Conservation (phyloP, 2,329 filamentous ascomycete species). For the Trichoderma sp. region DNA sequence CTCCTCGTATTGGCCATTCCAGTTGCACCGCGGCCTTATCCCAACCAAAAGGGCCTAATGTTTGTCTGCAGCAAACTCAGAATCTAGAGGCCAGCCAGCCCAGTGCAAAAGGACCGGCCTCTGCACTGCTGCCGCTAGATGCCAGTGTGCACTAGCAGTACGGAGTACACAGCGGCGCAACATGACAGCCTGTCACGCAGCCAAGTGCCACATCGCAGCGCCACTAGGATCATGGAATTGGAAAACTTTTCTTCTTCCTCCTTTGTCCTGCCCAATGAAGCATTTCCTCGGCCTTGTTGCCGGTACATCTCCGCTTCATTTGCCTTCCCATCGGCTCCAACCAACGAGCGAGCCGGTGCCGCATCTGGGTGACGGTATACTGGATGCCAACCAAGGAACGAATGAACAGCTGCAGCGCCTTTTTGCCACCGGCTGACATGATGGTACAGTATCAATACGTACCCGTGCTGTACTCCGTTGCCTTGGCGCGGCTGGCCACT, state of each 20-base stretch:
- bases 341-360: not conserved
- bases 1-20: conserved; percentile 9
- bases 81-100: conserved; percentile 6
- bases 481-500: conserved; percentile 4
- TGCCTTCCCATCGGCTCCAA: conserved; percentile 3
- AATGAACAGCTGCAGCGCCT: not conserved
- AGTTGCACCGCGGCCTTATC: conserved; percentile 10
- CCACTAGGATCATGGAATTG: not conserved
- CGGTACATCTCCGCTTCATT: conserved; percentile 7
- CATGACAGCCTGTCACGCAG: conserved; percentile 17
- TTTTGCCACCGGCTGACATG: conserved; percentile 12
- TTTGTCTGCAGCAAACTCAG: conserved; percentile 8
- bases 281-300: not conserved
- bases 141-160: not conserved
- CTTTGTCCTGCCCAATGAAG: not conserved
- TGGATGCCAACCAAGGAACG: not conserved
- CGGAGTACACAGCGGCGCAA: conserved; percentile 12
- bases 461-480: not conserved
- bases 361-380: not conserved
- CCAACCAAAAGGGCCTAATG: not conserved
- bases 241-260: not conserved
- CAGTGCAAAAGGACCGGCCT: not conserved
- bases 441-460: not conserved
- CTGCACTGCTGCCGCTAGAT: conserved; percentile 1
- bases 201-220: conserved; percentile 7